Base-by-base conservation (phyloP, 1,284 basidiomycete species). In the Moesziomyces sp. region DNA sequence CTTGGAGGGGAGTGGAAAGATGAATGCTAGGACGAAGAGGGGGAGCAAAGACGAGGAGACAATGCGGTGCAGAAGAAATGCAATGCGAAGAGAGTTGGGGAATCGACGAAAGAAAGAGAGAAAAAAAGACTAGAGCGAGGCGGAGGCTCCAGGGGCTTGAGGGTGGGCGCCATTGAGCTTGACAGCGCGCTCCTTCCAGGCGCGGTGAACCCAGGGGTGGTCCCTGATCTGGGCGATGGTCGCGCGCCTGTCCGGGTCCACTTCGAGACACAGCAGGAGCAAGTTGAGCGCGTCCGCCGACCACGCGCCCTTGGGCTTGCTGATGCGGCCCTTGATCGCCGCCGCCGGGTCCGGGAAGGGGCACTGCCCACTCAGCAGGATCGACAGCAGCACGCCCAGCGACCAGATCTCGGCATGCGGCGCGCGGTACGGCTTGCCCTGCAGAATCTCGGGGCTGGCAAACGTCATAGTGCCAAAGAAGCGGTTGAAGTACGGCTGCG, bases 331-430 rank as follows among this genome's bases (percentile, higher is more conserved):
- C 38, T 85, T 84, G 58, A 86, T 85, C 14, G 92, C 92, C 75
- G 92, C 90, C 26, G 88, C 87, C 54, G 89, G 88, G 9, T 90
- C 90, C 6, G 90, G 88, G 84, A 95, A 96, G 4, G 93, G 93
- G 23, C 92, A 92, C 75, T 91, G 88, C 18, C 93, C 93, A 3
- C 91, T 93, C 69, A 95, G 87, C 46, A 96, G 87, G 84, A 93
- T 94, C 19, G 91, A 91, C 56, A 95, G 89, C 38, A 96, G 87
- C 48, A 96, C 91, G 34, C 94, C 94, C n/a, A 95, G 88, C 1
- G 92, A 92, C 94, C 93, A 96, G 46, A 95, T 88, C 84, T 96
- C 94, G 19, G 91, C 91, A 11, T 92, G 91, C 1, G 90, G 89
- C 0, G 93, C 87, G 30, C 85, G 83, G 77, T 88, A 88, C 2